Evolutionary conservation across 192 early-diverging fungal species (phyloP).

Genomic region (Chytriomyces hyalinus): DNA sequence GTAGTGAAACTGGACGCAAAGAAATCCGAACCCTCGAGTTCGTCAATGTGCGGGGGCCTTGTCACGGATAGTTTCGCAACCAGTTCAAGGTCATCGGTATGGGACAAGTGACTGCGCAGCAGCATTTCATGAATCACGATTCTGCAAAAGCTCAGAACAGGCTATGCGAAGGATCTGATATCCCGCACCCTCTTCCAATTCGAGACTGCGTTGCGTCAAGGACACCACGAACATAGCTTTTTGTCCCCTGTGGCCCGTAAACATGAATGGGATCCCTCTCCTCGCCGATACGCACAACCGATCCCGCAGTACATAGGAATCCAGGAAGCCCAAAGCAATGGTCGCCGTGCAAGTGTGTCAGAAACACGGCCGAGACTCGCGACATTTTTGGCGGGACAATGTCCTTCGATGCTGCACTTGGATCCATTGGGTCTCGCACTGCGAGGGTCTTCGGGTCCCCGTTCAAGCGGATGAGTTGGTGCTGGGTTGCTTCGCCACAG

Average conservation of each 20-base stretch:
- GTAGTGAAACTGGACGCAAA: constrained; percentile 7
- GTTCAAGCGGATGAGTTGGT: constrained; percentile 49
- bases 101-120: constrained; percentile 24
- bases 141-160: too few relatives aligned
- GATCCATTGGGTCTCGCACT: not conserved
- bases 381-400: not conserved
- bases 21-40: constrained; percentile 9
- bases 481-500: constrained; percentile 62
- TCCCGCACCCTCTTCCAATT: constrained; percentile 34
- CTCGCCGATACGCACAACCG: not conserved
- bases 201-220: constrained; percentile 43
- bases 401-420: not conserved
- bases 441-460: not conserved
- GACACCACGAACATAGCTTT: constrained; percentile 48
- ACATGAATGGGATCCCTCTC: constrained; percentile 44
- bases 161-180: too few relatives aligned
- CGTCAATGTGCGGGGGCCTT: constrained; percentile 24
- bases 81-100: not conserved
- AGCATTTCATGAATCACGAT: constrained; percentile 56
- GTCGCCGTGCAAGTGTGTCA: constrained; percentile 63
- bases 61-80: not conserved
- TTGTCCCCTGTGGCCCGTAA: constrained; percentile 55
- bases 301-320: constrained; percentile 48
- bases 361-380: constrained; percentile 31
- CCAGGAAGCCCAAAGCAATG: constrained; percentile 60